Evolutionary conservation across 306 rosid species (phyloP).

Genomic region (Mucuna pruriens): DNA sequence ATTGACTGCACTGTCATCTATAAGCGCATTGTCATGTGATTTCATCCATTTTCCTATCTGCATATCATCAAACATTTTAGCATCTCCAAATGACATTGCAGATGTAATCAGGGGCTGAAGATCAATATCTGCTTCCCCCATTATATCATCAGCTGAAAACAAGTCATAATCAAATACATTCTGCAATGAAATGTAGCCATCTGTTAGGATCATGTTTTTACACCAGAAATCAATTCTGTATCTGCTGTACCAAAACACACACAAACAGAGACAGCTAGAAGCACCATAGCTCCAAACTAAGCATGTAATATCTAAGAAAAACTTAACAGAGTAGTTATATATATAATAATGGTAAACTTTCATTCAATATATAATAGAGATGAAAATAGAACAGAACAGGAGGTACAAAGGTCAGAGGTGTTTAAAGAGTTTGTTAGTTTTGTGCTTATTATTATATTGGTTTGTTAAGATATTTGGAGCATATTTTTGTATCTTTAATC

Average conservation of each 20-base stretch:
- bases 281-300: background rate
- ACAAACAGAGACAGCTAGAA: background rate
- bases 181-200: slow-evolving; percentile 55
- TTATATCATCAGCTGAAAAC: slow-evolving; percentile 92
- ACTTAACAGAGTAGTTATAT: background rate
- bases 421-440: background rate
- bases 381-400: background rate
- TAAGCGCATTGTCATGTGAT: slow-evolving; percentile 85
- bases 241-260: background rate
- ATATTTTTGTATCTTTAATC: background rate
- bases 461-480: background rate
- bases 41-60: slow-evolving; percentile 96
- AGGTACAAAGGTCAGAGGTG: background rate
- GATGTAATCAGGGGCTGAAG: slow-evolving; percentile 96
- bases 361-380: background rate
- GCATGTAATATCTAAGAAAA: background rate
- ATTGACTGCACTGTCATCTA: slow-evolving; percentile 73
- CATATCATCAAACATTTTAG: slow-evolving; percentile 88
- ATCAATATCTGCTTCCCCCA: slow-evolving; percentile 99
- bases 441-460: background rate
- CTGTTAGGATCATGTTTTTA: slow-evolving; percentile 15
- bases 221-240: background rate
- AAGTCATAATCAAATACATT: slow-evolving; percentile 83
- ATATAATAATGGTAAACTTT: background rate
- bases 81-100: slow-evolving; percentile 88